Evolutionary conservation across 768 basidiomycete genomes (phyloP).

Genomic region (Lactarius sanguifluus): DNA sequence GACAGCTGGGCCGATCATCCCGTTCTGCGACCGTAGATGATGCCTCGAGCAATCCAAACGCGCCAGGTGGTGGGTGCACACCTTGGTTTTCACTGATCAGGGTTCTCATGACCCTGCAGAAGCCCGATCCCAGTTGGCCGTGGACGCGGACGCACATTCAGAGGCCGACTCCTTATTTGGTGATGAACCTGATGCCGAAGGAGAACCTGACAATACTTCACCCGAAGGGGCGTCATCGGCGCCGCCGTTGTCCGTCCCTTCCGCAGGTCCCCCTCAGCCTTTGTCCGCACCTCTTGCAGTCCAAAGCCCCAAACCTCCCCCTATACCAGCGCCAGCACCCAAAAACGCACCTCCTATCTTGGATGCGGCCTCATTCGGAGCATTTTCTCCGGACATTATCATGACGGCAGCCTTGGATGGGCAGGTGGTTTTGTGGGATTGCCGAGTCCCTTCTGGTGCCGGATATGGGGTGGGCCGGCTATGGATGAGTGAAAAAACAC

Average conservation of each 20-base stretch:
- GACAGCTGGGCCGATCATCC: slow-evolving; percentile 6
- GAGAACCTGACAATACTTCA: slow-evolving; percentile 38
- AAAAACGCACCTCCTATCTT: slow-evolving; percentile 78
- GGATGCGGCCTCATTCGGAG: slow-evolving; percentile 54
- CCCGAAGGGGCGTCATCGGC: slow-evolving; percentile 10
- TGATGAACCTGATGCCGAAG: slow-evolving; percentile 70
- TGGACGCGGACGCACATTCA: slow-evolving; percentile 62
- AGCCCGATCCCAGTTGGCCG: slow-evolving; percentile 14
- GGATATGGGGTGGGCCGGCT: slow-evolving; percentile 78
- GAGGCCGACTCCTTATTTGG: slow-evolving; percentile 90
- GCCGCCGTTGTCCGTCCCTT: slow-evolving; percentile 20
- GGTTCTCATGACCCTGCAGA: slow-evolving; percentile 16
- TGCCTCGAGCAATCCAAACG: neutral
- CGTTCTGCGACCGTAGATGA: slow-evolving; percentile 15
- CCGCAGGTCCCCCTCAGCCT: slow-evolving; percentile 23
- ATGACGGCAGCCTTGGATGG: slow-evolving; percentile 92
- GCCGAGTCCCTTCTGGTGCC: slow-evolving; percentile 55
- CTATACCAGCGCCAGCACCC: slow-evolving; percentile 49
- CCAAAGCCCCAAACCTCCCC: slow-evolving; percentile 59
- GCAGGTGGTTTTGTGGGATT: slow-evolving; percentile 90
- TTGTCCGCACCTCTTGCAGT: slow-evolving; percentile 27
- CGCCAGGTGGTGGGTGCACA: slow-evolving; percentile 13
- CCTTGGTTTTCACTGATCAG: neutral
- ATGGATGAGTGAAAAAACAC: slow-evolving; percentile 88
- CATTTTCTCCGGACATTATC: slow-evolving; percentile 78